These are phyloP conservation scores for Kitagawia praeruptora DNA, from an alignment of 129 eudicot species.

Conservation along the genomic window DNA sequence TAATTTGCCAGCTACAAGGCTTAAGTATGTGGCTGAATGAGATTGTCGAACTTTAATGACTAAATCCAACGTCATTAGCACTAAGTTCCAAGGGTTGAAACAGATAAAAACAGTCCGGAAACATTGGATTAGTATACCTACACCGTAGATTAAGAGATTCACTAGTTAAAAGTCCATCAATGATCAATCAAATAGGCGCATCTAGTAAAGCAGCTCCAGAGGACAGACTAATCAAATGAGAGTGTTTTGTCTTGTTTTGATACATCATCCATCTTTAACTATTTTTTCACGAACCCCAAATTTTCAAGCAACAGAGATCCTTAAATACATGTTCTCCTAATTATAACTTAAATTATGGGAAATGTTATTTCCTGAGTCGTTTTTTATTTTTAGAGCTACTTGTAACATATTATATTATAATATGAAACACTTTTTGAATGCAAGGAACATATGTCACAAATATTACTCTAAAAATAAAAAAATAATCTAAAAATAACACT, in stretches of 20 bases:
- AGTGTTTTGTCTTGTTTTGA: neutral
- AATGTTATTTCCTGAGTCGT: too few species aligned
- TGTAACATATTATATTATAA: too few species aligned
- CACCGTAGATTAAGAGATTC: neutral
- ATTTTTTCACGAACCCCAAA: too few species aligned
- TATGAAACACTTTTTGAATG: too few species aligned
- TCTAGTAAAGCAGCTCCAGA: neutral
- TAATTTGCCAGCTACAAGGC: neutral
- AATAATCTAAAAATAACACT: too few species aligned
- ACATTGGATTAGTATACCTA: neutral
- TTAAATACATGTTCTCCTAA: too few species aligned
- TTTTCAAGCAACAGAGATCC: too few species aligned
- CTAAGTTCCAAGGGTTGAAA: neutral
- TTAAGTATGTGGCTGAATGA: neutral
- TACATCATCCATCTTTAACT: neutral
- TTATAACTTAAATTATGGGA: too few species aligned
- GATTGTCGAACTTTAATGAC: neutral
- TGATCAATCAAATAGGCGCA: neutral
- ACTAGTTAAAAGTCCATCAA: neutral
- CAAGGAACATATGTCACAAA: too few species aligned
- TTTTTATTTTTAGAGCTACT: too few species aligned
- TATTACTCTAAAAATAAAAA: too few species aligned
- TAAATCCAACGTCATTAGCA: conserved; percentile 1
- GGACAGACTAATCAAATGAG: neutral
- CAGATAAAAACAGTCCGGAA: neutral